Conservation (phyloP, 2,329 filamentous ascomycete genomes). For the Ophiostoma quercus region DNA sequence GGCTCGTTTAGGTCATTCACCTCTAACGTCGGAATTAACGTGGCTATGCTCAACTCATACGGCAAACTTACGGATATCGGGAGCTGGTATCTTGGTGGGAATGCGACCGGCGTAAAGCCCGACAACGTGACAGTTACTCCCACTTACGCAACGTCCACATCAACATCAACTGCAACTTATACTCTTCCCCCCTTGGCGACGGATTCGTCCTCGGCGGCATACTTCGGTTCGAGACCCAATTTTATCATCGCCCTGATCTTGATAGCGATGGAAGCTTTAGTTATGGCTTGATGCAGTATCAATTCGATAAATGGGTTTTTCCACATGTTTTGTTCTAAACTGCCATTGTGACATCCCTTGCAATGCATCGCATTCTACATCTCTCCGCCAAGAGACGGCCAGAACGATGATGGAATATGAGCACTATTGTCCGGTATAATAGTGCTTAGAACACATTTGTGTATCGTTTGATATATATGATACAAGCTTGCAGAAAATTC, state of each 20-base stretch:
- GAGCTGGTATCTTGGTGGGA: slow-evolving; percentile 63
- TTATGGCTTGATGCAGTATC: neutral
- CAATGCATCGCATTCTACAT: neutral
- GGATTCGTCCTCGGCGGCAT: neutral
- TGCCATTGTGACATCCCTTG: neutral
- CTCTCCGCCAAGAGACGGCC: too few species aligned
- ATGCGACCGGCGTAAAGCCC: slow-evolving; percentile 42
- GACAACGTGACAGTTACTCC: slow-evolving; percentile 19
- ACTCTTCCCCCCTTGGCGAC: slow-evolving; percentile 15
- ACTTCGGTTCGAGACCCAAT: neutral
- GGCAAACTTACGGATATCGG: slow-evolving; percentile 71
- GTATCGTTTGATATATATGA: too few species aligned
- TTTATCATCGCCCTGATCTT: neutral
- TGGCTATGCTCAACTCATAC: slow-evolving; percentile 60
- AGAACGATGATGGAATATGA: neutral
- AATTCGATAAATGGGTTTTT: neutral
- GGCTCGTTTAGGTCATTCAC: slow-evolving; percentile 64
- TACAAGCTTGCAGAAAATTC: too few species aligned
- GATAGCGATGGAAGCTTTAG: neutral
- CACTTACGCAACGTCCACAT: neutral
- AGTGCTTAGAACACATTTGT: too few species aligned
- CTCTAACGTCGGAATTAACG: slow-evolving; percentile 69
- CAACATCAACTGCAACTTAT: slow-evolving; percentile 11
- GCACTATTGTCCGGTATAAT: neutral
- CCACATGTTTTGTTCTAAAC: neutral